Base-by-base conservation (phyloP, 1,284 basidiomycete species). In the Puccinia hordei region DNA sequence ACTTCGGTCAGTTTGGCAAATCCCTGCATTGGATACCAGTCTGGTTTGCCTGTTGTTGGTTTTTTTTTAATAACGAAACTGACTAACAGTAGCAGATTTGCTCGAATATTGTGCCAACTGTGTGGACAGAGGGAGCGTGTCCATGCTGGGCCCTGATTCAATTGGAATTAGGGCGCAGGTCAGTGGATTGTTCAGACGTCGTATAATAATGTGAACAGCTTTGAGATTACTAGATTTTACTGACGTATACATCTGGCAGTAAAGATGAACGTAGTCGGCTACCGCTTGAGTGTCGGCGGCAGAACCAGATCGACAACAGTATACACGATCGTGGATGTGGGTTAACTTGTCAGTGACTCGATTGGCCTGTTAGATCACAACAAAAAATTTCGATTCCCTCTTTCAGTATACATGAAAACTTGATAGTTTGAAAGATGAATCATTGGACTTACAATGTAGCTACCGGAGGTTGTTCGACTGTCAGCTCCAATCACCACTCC, bases 341-440 rank as follows among this genome's bases (percentile, higher is more conserved):
- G 96, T 99, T 81, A 99, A 89, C 87, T 99, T 99, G 89, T 99
- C 96, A 30, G 96, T 99, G 44, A 99, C 97, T 86, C 96, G 92
- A 86, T 99, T 99, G 73, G 95, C 95, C 92, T 94, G 81, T 15
- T 72, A 63, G 17, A 76, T 63, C 61, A 46, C 57, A 81, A 4
- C 63, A 73, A 82, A 30, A 51, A 12, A 6, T 17, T 30, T 22
- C 15, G 24, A 2, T 12, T 24, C 49, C 1, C 27, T 55, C 19
- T 66, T 49, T 51, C 44, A 72, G 46, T 57, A 49, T 53, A 17
- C 19, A 61, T 33, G 77, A 13, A 19, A 35, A 44, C 44, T n/a
- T 22, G 51, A 69, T 30, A 30, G 49, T 38, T 8, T 35, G 59
- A 38, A 17, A 35, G 33, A 13, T 13, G 13, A 38, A 63, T 6